Evolutionary conservation across 352 stramenopile species (phyloP), one percentile per base, ranked within the genome.

Genomic region (Vaucheria bursata): DNA sequence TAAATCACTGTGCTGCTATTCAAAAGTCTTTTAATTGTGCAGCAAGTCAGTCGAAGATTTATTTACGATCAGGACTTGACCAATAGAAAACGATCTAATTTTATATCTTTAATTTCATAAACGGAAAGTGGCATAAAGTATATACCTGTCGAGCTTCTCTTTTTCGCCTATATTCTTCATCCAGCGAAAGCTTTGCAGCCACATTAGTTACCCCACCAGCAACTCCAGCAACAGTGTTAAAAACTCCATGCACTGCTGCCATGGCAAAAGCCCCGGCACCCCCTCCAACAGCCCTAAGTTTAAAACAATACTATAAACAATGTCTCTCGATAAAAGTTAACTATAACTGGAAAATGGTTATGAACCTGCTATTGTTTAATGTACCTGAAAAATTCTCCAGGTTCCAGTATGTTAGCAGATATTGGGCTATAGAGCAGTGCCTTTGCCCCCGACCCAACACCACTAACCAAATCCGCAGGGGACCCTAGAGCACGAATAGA

Each of bases 181-280:
- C 75, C 53, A 80, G 74, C 6, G 75, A 33, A 18, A 80, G 68
- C n/a, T 59, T 34, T n/a, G 75, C 73, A 31, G 74, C 75, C 1
- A 69, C 69, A 69, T 80, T 69, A 4, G 31, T 77, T 25, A 71
- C 66, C 2, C 65, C 75, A 8, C 75, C 75, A 25, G 65, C 75
- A 31, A 80, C 75, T 39, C 75, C 75, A 67, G 75, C 75, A 35
- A 80, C 66, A n/a, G 75, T 78, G 53, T 80, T 80, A 71, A 80
- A 80, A 66, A 80, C 75, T 4, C 75, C 75, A 49, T 78, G 67
- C 8, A 80, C 8, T 18, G 75, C 73, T 31, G 45, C 45, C 45
- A 59, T 12, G 25, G 45, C 45, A 25, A 59, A 59, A 25, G 45
- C 45, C 12, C 45, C 45, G 12, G 45, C 45, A 25, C 45, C 45